Percentiles rank a stretch among this genome's conserved stretches.
phyloP scores from a whole-genome alignment of 1,284 basidiomycete genomes.

The Apiotrichum gamsii region DNA sequence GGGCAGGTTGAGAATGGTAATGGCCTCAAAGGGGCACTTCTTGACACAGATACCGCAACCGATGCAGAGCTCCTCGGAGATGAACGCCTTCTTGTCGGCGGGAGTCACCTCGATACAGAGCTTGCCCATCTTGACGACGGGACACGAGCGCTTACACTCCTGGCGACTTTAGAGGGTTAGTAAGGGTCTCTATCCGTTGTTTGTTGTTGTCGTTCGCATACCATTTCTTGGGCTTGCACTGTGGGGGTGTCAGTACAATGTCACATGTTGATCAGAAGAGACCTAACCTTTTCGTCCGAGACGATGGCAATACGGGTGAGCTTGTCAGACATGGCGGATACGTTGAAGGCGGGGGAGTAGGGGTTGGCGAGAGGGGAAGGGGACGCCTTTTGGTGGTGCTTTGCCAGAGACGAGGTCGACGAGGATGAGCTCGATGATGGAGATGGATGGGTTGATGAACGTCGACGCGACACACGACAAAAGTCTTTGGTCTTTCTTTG shows the following conservation, averaged over 20 bases:
- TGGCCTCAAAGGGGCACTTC: slow-evolving; percentile 98
- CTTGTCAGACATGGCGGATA: slow-evolving; percentile 57
- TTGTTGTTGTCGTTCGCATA: too few species aligned
- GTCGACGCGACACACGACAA: neutral
- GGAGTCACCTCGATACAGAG: slow-evolving; percentile 95
- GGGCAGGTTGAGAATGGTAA: slow-evolving; percentile 92
- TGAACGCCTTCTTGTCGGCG: slow-evolving; percentile 90
- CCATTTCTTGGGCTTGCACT: slow-evolving; percentile 78
- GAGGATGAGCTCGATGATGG: neutral
- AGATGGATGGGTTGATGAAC: neutral
- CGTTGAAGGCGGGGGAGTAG: neutral
- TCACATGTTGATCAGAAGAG: too few species aligned
- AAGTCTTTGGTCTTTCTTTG: neutral
- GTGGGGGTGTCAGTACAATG: slow-evolving; percentile 1
- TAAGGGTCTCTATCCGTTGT: neutral
- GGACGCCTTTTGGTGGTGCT: too few species aligned
- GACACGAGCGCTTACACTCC: slow-evolving; percentile 67
- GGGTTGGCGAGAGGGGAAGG: neutral
- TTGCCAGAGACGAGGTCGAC: too few species aligned
- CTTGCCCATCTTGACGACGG: slow-evolving; percentile 97
- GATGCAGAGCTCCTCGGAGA: slow-evolving; percentile 93
- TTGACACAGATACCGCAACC: slow-evolving; percentile 98
- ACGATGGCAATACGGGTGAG: slow-evolving; percentile 95
- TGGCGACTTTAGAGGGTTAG: slow-evolving; percentile 34
- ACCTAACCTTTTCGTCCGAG: slow-evolving; percentile 63